Evolutionary conservation across 192 early-diverging fungal species (phyloP).

Genomic region (Phlyctochytrium bullatum): DNA sequence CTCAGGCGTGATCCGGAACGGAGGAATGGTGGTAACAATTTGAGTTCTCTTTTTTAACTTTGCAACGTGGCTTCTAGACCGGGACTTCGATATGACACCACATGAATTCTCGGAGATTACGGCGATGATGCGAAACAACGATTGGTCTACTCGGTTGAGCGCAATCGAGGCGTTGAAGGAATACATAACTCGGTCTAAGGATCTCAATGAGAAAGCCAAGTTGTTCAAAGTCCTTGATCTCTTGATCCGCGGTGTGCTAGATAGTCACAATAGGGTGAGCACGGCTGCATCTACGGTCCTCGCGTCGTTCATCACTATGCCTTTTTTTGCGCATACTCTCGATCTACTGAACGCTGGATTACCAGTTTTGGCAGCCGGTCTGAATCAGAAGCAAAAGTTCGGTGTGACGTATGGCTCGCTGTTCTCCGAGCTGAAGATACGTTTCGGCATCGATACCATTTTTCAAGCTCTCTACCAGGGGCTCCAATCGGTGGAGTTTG

Average conservation of each 20-base stretch:
- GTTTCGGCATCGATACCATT: conserved; percentile 11
- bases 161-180: conserved; percentile 9
- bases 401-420: background rate
- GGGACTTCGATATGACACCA: too few relatives aligned
- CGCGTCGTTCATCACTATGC: background rate
- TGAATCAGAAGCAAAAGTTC: background rate
- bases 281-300: background rate
- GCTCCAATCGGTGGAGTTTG: conserved; percentile 23
- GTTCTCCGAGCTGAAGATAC: background rate
- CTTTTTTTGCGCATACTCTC: background rate
- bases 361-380: background rate
- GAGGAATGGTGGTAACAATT: too few relatives aligned
- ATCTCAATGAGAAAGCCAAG: conserved; percentile 6
- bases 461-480: conserved; percentile 18
- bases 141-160: conserved; percentile 23
- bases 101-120: too few relatives aligned
- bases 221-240: conserved; percentile 9
- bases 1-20: too few relatives aligned
- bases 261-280: background rate
- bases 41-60: too few relatives aligned
- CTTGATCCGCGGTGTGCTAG: background rate
- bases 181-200: background rate
- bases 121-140: conserved; percentile 7
- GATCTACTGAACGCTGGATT: background rate
- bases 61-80: too few relatives aligned